Percentiles rank a stretch among this genome's conserved stretches.
phyloP scores from a whole-genome alignment of 2,329 filamentous ascomycete species.

The Cercospora janseana region DNA sequence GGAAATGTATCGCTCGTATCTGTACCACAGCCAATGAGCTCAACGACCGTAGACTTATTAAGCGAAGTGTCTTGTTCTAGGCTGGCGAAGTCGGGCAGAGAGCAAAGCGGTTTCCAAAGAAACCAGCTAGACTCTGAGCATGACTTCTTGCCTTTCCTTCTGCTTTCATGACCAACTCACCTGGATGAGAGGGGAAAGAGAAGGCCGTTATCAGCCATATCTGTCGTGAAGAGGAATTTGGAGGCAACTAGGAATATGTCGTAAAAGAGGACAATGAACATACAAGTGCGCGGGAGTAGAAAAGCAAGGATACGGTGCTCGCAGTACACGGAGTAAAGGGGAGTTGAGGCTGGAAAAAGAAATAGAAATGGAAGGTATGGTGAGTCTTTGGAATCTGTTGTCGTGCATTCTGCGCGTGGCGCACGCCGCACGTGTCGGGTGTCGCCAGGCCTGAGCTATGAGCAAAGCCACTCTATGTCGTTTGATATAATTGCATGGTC shows the following conservation, averaged over 20 bases:
- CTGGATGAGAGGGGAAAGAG: constrained; percentile 30
- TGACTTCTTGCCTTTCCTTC: constrained; percentile 34
- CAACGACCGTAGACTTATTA: constrained; percentile 64
- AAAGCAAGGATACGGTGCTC: too few species aligned
- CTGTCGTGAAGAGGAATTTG: constrained; percentile 20
- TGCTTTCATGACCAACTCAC: constrained; percentile 32
- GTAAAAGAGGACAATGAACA: neutral
- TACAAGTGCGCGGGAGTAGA: too few species aligned
- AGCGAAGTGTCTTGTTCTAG: constrained; percentile 38
- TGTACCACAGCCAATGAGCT: constrained; percentile 62
- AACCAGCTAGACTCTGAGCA: constrained; percentile 32
- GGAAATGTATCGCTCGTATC: constrained; percentile 62
- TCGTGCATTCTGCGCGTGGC: constrained; percentile 11
- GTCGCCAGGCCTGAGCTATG: constrained; percentile 14
- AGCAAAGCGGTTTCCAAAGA: constrained; percentile 42
- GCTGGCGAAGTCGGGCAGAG: constrained; percentile 30
- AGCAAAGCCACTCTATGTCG: constrained; percentile 13
- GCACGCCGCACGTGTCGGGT: constrained; percentile 9
- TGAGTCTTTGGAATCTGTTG: constrained; percentile 6
- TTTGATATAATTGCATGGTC: constrained; percentile 2
- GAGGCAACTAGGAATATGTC: neutral
- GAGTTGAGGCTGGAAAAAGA: too few species aligned
- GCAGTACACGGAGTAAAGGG: too few species aligned
- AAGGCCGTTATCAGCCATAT: constrained; percentile 34
- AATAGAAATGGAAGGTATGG: neutral